Conservation (phyloP, 2,329 filamentous ascomycete species). For the Parasarocladium wereldwijsianum region DNA sequence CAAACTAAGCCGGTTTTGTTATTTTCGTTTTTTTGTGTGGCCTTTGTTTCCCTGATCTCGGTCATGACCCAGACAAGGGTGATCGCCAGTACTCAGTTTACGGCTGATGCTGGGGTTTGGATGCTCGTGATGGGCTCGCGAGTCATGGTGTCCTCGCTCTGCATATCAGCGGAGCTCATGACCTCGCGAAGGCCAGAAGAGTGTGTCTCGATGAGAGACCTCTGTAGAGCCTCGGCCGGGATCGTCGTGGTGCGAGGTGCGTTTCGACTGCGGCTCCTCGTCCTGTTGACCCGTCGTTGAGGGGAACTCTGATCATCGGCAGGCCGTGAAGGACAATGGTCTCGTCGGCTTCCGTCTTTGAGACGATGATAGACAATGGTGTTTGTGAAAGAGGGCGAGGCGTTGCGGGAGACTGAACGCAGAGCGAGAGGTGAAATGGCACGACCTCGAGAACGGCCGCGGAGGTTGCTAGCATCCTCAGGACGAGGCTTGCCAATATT, state of each 20-base stretch:
- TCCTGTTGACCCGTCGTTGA: constrained; percentile 20
- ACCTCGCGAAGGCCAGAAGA: constrained; percentile 19
- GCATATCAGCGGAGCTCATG: too few relatives aligned
- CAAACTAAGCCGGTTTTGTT: too few relatives aligned
- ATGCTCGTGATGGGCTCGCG: not conserved
- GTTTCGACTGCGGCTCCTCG: constrained; percentile 21
- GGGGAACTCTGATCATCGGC: constrained; percentile 17
- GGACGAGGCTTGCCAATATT: constrained; percentile 17
- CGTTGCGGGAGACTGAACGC: constrained; percentile 14
- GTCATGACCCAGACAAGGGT: too few relatives aligned
- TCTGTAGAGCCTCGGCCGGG: constrained; percentile 10
- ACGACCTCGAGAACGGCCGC: constrained; percentile 24
- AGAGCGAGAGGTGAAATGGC: constrained; percentile 20
- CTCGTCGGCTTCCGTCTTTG: constrained; percentile 22
- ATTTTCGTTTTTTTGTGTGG: too few relatives aligned
- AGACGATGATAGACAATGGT: constrained; percentile 26
- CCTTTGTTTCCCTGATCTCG: too few relatives aligned
- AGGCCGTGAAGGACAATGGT: constrained; percentile 25
- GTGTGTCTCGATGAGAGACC: not conserved
- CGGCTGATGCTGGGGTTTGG: not conserved
- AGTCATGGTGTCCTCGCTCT: constrained; percentile 5
- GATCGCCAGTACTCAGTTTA: not conserved
- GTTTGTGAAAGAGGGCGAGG: constrained; percentile 21
- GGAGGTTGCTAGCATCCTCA: constrained; percentile 27
- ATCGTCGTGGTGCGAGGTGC: constrained; percentile 1